Percentiles rank a stretch among this genome's conserved stretches.
Conservation (phyloP, 345 rosid species). For the Dimocarpus longan region DNA sequence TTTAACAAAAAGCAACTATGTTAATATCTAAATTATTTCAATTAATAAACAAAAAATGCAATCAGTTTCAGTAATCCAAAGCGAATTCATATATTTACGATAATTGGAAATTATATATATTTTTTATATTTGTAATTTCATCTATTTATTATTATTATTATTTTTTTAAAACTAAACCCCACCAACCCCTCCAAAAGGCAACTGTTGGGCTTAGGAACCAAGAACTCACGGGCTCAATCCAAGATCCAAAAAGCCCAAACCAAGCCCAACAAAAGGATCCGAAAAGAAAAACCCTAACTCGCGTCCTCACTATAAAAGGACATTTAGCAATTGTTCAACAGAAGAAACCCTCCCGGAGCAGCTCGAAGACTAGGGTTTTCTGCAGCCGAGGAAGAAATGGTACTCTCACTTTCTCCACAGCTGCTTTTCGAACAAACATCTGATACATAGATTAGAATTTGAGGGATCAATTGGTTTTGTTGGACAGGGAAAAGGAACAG, state of each 20-base stretch:
- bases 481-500: conserved; percentile 74
- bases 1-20: too few species aligned
- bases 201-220: too few species aligned
- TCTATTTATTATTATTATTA: too few species aligned
- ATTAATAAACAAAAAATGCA: too few species aligned
- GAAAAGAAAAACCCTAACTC: conserved; percentile 25
- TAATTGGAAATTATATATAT: too few species aligned
- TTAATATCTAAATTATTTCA: too few species aligned
- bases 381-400: conserved; percentile 33
- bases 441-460: neutral
- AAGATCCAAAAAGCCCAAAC: neutral
- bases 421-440: neutral
- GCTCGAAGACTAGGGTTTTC: conserved; percentile 13
- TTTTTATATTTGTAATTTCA: too few species aligned
- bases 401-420: neutral
- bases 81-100: too few species aligned
- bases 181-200: too few species aligned
- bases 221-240: too few species aligned
- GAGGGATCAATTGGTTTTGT: conserved; percentile 1
- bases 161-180: too few species aligned
- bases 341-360: neutral
- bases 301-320: neutral
- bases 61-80: too few species aligned
- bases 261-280: neutral
- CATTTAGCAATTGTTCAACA: neutral